Percentiles rank a stretch among this genome's conserved stretches.
Evolutionary conservation across 495 filamentous ascomycete species (phyloP).

Genomic region (Daldinia bambusicola): DNA sequence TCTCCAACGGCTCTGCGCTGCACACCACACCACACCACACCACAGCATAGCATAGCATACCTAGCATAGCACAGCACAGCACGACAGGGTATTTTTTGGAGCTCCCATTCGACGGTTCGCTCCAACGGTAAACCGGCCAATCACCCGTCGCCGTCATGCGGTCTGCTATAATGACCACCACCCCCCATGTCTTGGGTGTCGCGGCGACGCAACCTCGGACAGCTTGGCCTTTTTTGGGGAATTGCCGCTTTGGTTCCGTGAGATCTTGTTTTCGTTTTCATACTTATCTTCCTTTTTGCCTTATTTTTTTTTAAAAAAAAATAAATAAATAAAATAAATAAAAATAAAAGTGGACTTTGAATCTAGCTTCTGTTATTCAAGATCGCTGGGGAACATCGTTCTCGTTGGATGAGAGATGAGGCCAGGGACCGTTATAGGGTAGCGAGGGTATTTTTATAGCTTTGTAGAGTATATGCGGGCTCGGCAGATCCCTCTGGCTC

Average conservation of each 20-base stretch:
- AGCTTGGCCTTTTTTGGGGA: background rate
- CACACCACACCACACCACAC: background rate
- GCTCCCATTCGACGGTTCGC: background rate
- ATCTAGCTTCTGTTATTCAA: no score
- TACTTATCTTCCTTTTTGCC: background rate
- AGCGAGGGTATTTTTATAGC: no score
- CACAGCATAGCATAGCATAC: no score
- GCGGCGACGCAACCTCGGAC: slow-evolving; percentile 13
- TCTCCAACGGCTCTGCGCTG: background rate
- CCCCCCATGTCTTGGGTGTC: slow-evolving; percentile 30
- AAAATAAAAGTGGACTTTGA: no score
- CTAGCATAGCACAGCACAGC: no score
- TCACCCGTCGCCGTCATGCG: slow-evolving; percentile 40
- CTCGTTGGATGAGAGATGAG: slow-evolving; percentile 2
- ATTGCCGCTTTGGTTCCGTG: slow-evolving; percentile 10
- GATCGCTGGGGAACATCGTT: no score
- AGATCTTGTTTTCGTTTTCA: slow-evolving; percentile 28
- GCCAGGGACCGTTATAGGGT: no score
- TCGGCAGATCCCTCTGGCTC: background rate
- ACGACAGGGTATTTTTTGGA: background rate
- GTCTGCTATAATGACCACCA: slow-evolving; percentile 13
- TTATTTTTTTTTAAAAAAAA: no score
- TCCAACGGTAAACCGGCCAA: slow-evolving; percentile 29
- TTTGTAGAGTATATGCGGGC: no score
- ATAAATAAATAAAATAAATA: no score